A percentile compares a stretch with the other conserved stretches of the same genome.
These are phyloP conservation scores for Candolleomyces aberdarensis DNA, from an alignment of 768 basidiomycete genomes.

Conservation along the genomic window DNA sequence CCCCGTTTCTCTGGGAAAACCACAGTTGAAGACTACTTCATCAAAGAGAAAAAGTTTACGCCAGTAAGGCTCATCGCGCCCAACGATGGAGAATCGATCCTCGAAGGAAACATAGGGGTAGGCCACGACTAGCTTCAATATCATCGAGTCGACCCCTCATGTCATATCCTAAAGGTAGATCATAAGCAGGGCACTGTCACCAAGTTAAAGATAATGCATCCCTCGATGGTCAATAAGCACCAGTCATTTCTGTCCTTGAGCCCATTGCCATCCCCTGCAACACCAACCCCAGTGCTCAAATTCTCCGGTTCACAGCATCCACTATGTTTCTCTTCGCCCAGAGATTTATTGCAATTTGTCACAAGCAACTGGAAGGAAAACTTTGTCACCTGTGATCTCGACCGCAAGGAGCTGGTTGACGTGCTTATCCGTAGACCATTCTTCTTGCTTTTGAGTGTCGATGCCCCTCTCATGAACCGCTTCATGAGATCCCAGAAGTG, in stretches of 20 bases:
- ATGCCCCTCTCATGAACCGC: conserved; percentile 75
- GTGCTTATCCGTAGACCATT: conserved; percentile 85
- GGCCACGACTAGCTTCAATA: too few relatives aligned
- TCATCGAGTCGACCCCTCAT: too few relatives aligned
- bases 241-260: conserved; percentile 39
- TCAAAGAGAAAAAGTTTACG: conserved; percentile 54
- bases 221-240: conserved; percentile 20
- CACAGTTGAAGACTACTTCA: conserved; percentile 56
- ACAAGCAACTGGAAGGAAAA: conserved; percentile 79
- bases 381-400: conserved; percentile 79
- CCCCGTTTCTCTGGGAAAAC: conserved; percentile 62
- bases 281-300: conserved; percentile 15
- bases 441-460: conserved; percentile 79
- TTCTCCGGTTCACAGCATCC: conserved; percentile 7
- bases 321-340: conserved; percentile 43
- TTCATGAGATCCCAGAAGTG: conserved; percentile 58
- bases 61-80: conserved; percentile 39
- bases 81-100: conserved; percentile 12
- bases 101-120: conserved; percentile 20
- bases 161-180: too few relatives aligned
- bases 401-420: conserved; percentile 52
- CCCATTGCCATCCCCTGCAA: conserved; percentile 27
- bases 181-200: too few relatives aligned
- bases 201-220: too few relatives aligned
- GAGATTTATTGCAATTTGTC: conserved; percentile 63